phyloP scores from a whole-genome alignment of 2,329 filamentous ascomycete species.

The Didymella exigua region DNA sequence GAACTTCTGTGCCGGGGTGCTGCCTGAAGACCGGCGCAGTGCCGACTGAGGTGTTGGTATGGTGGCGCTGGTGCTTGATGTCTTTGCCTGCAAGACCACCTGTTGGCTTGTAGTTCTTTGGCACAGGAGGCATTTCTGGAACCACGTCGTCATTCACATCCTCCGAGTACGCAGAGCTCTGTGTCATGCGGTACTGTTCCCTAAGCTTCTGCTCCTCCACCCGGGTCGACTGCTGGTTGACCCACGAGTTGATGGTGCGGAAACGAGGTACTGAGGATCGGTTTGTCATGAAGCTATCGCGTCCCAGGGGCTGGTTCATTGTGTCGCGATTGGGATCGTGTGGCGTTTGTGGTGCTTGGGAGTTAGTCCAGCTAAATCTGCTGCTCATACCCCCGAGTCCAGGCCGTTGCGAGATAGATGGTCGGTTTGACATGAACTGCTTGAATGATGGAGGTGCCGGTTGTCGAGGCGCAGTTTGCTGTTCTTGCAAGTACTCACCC shows the following conservation, averaged over 20 bases:
- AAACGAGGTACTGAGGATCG: slow-evolving; percentile 48
- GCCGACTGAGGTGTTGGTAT: slow-evolving; percentile 38
- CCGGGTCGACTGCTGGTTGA: slow-evolving; percentile 47
- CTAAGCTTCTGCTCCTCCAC: slow-evolving; percentile 45
- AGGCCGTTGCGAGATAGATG: slow-evolving; percentile 39
- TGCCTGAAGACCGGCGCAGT: slow-evolving; percentile 50
- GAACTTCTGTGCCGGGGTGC: slow-evolving; percentile 49
- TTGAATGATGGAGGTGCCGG: slow-evolving; percentile 47
- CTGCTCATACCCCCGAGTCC: slow-evolving; percentile 36
- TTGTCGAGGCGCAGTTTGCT: slow-evolving; percentile 25
- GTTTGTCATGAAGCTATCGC: slow-evolving; percentile 46
- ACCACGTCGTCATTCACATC: slow-evolving; percentile 31
- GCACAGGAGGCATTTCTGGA: slow-evolving; percentile 40
- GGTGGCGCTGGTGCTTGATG: slow-evolving; percentile 43
- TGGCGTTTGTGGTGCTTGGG: slow-evolving; percentile 48
- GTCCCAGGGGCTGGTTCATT: slow-evolving; percentile 27
- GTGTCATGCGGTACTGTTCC: slow-evolving; percentile 43
- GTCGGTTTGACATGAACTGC: slow-evolving; percentile 47
- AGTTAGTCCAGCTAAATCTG: slow-evolving; percentile 51
- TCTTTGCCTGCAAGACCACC: slow-evolving; percentile 39
- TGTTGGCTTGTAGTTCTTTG: slow-evolving; percentile 24
- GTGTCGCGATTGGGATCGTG: slow-evolving; percentile 40
- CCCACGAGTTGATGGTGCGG: slow-evolving; percentile 50
- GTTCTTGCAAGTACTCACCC: slow-evolving; percentile 26
- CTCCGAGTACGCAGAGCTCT: slow-evolving; percentile 34